Base-by-base conservation (phyloP, 495 filamentous ascomycete genomes). In the Xylaria grammica region DNA sequence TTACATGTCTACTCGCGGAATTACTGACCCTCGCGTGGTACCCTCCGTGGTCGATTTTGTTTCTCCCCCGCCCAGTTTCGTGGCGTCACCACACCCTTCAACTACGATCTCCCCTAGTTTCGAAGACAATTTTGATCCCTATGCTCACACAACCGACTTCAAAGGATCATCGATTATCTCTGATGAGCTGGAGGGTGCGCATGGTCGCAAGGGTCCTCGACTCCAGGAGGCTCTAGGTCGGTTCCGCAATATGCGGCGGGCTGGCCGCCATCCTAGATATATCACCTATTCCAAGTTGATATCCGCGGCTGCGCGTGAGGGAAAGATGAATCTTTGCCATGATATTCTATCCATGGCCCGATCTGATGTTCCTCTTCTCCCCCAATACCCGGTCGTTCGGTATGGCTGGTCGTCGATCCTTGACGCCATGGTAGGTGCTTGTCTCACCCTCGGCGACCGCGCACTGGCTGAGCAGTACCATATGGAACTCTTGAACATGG, bases 201-300 rank as follows among this genome's bases (percentile, higher is more conserved):
- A 87, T 67, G 84, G 85, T 61, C 88, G 90, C 48, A 86, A 87
- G 65, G 87, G 84, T 38, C 83, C 86, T 26, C 89, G 89, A 65
- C 85, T 97, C 50, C 89, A 89, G 63, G 93, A 97, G 66, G 90
- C 92, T 52, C 80, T 97, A 66, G 83, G 79, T 27, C 89, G 91
- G 69, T 91, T 98, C 75, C 88, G 88, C 59, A 96, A 96, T 78
- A 96, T 97, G 81, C 93, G 95, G 68, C 92, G 93, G 49, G 86
- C 89, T 75, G 93, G 94, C 63, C 89, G 92, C 70, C 92, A 97
- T 74, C 93, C 96, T 48, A 87, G 94, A 65, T 97, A 97, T 78
- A 92, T 96, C 75, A 96, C 93, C 27, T 96, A 98, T 69, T 91
- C 93, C 36, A 97, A 97, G 80, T 85, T 99, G 70, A 95, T 99